Base-by-base conservation (phyloP, 305 asterid species). In the Rubia balearica region DNA sequence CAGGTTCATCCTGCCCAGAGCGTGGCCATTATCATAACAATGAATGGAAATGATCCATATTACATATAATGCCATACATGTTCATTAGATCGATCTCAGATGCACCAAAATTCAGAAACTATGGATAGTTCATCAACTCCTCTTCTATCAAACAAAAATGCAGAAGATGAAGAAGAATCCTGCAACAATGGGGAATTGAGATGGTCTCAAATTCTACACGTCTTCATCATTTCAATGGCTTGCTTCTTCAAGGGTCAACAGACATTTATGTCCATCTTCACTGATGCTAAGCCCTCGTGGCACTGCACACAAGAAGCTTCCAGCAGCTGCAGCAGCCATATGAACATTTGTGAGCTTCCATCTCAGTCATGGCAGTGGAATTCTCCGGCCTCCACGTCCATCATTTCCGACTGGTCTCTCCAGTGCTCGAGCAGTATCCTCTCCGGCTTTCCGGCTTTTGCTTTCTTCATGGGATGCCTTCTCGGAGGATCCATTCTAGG, bases 171-270 rank as follows among this genome's bases (percentile, higher is more conserved):
- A 1, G 21, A 49, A 49, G n/a, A 48, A 13, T 16, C 21, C 56
- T 49, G 21, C 56, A 16, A 49, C 6, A 49, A 30, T 30, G 79
- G 80, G 22, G 70, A 63, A 6, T 72, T 68, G 16, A 72, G 73
- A 9, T 72, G 78, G 80, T 60, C 30, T 3, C 76, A 74, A 2
- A 61, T 73, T 42, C 12, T 76, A 11, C 81, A 76, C 33, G 69
- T 70, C 49, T 21, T 45, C 21, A 74, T 76, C 1, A 45, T 80
- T 16, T 73, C 75, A 2, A n/a, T 76, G 17, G 65, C 79, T 0
- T 71, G 79, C 73, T 6, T 67, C 42, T 80, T 80, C 57, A 76
- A 76, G 5, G 81, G 77, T 3, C 83, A 76, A 22, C 75, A 70
- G 8, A 56, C 75, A 2, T 80, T 73, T 70, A 73, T 76, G 24